These are phyloP conservation scores for Rhizoclosmatium sp. DNA, from an alignment of 192 early-diverging fungal species.

Conservation along the genomic window DNA sequence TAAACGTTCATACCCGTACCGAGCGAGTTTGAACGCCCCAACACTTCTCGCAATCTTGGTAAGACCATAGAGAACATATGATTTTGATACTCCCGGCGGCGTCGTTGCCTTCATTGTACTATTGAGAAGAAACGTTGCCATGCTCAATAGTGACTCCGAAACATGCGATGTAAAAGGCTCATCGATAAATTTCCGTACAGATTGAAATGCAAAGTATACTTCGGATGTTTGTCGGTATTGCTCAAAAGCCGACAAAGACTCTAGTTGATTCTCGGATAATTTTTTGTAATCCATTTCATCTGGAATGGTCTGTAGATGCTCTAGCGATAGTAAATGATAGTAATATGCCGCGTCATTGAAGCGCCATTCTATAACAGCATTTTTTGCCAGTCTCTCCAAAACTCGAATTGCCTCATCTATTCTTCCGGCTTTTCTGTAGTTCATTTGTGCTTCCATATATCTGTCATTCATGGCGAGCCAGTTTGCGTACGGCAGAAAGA, in stretches of 20 bases:
- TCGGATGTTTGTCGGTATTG: conserved; percentile 48
- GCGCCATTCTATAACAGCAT: conserved; percentile 57
- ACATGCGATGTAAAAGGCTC: conserved; percentile 65
- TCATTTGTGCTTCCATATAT: conserved; percentile 63
- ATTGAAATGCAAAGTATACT: conserved; percentile 63
- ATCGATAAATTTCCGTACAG: conserved; percentile 59
- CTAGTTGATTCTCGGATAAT: conserved; percentile 39
- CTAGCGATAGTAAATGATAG: conserved; percentile 53
- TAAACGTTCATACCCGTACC: conserved; percentile 57
- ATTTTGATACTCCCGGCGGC: conserved; percentile 59
- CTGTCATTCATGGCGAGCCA: conserved; percentile 63
- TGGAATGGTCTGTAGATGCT: conserved; percentile 53
- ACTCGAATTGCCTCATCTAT: conserved; percentile 61
- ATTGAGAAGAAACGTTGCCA: conserved; percentile 58
- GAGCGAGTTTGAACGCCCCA: conserved; percentile 54
- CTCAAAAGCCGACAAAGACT: conserved; percentile 40
- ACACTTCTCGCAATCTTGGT: conserved; percentile 55
- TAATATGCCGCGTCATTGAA: conserved; percentile 65
- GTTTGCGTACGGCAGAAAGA: conserved; percentile 64
- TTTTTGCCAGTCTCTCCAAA: conserved; percentile 54
- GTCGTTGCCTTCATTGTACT: conserved; percentile 42
- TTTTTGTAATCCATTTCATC: conserved; percentile 29
- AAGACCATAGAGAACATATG: conserved; percentile 55
- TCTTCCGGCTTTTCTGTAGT: conserved; percentile 63
- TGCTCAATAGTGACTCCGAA: conserved; percentile 58